A percentile compares a stretch with the other conserved stretches of the same genome.
These are phyloP conservation scores for Malus hybrid DNA, from an alignment of 331 rosid genomes.

Conservation along the genomic window DNA sequence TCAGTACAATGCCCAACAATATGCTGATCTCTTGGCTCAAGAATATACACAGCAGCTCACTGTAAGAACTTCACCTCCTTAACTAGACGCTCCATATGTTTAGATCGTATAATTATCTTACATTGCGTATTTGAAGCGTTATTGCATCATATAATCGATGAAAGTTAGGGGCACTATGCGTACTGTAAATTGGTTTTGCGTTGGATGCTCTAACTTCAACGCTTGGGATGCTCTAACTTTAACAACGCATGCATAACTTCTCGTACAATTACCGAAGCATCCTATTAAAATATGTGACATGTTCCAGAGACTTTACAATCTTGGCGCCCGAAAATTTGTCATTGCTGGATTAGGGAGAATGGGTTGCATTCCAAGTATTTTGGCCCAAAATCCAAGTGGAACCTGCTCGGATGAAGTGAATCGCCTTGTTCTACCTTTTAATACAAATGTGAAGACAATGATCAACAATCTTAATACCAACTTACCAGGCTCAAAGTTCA, in stretches of 20 bases:
- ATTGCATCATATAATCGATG: not conserved
- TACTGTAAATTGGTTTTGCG: not conserved
- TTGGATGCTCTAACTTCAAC: not conserved
- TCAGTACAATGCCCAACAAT: constrained; percentile 64
- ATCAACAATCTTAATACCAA: constrained; percentile 44
- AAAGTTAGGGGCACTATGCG: not conserved
- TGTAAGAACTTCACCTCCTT: constrained; percentile 29
- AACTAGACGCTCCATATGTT: not conserved
- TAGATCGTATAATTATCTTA: not conserved
- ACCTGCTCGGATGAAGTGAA: constrained; percentile 64
- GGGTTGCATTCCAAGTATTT: constrained; percentile 89
- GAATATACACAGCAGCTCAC: constrained; percentile 52
- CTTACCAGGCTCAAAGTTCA: constrained; percentile 63
- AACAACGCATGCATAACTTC: not conserved
- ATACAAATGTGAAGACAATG: constrained; percentile 62
- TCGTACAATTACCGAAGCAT: not conserved
- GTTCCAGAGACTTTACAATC: constrained; percentile 65
- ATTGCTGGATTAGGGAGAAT: constrained; percentile 57
- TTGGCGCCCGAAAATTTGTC: constrained; percentile 77
- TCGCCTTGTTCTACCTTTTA: constrained; percentile 50
- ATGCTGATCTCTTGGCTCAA: constrained; percentile 60
- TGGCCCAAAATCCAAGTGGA: constrained; percentile 61
- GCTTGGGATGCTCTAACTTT: no score
- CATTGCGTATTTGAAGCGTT: not conserved
- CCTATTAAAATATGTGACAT: not conserved